A percentile compares a stretch with the other conserved stretches of the same genome.
These are phyloP conservation scores for Quercus phellos DNA, from an alignment of 331 rosid genomes.

Conservation along the genomic window DNA sequence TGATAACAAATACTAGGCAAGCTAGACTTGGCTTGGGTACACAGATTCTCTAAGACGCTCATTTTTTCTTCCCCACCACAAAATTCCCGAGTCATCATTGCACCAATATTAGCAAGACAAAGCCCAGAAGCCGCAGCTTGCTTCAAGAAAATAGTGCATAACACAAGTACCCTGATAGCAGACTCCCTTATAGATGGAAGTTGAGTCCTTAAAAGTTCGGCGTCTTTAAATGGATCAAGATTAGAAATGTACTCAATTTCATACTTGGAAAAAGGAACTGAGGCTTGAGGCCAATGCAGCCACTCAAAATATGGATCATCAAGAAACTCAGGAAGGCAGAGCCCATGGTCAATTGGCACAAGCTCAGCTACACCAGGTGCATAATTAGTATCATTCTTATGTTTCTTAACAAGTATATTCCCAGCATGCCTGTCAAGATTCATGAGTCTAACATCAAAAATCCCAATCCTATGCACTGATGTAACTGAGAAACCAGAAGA, in stretches of 20 bases:
- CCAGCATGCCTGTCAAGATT: slow-evolving; percentile 96
- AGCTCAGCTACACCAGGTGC: slow-evolving; percentile 48
- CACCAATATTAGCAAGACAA: slow-evolving; percentile 72
- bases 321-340: slow-evolving; percentile 91
- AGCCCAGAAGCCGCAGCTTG: slow-evolving; percentile 60
- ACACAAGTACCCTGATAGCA: slow-evolving; percentile 64
- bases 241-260: slow-evolving; percentile 67
- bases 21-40: slow-evolving; percentile 46
- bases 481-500: slow-evolving; percentile 67
- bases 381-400: slow-evolving; percentile 16
- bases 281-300: slow-evolving; percentile 98
- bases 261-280: slow-evolving; percentile 62
- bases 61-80: slow-evolving; percentile 40
- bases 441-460: slow-evolving; percentile 63
- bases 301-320: slow-evolving; percentile 96
- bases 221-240: slow-evolving; percentile 79
- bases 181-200: slow-evolving; percentile 64
- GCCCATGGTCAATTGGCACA: slow-evolving; percentile 92
- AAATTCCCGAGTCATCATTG: slow-evolving; percentile 71
- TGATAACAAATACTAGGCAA: slow-evolving; percentile 19
- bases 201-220: slow-evolving; percentile 55
- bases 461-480: slow-evolving; percentile 77
- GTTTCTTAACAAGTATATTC: slow-evolving; percentile 70
- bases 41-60: slow-evolving; percentile 56
- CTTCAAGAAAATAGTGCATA: slow-evolving; percentile 82